Base-by-base conservation (phyloP, 2,329 filamentous ascomycete species). In the Mollisia scopiformis region DNA sequence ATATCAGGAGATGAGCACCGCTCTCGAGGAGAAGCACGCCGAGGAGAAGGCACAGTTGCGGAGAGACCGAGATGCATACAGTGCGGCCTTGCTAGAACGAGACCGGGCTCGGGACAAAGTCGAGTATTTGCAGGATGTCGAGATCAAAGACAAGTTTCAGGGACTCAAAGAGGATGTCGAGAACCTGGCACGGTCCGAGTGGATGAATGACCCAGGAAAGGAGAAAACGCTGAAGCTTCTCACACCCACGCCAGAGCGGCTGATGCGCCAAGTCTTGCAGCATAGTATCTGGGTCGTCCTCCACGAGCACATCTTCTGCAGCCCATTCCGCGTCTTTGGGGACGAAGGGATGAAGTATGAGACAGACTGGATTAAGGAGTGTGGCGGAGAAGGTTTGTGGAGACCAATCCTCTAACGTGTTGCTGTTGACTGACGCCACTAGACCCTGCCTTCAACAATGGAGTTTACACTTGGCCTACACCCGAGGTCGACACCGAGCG, bases 261-360 rank as follows among this genome's bases (percentile, higher is more conserved):
- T 65, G 35, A 57, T 57, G 43, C 39, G 55, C 25, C 41, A 56
- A 21, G 56, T 65, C 19, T 28, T 65, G 23, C 61, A 63, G 51
- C 61, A 65, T 30, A 55, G 19, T 8, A 55, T 65, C 25, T 65
- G 62, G 62, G n/a, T 35, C 13, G 27, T 61, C 30, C 43, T 65
- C 2, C 57, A 63, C 23, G 30, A 61, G 25, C 43, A 63, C 30
- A 61, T 65, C 28, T 61, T 65, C 61, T 65, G 62, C 46, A 65
- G 62, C 35, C 62, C 62, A 7, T 65, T 65, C 47, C 33, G 62
- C 10, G 28, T 63, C 39, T 63, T 65, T 31, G 61, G 62, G 7
- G 39, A 51, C 21, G 62, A 65, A 61, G 62, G 62, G n/a, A 5
- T 43, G 6, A 13, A 30, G n/a, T 30, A 63, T 28, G 61, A 65